These are phyloP conservation scores for Strigomonas culicis DNA, from an alignment of 208 protist species.

Conservation along the genomic window DNA sequence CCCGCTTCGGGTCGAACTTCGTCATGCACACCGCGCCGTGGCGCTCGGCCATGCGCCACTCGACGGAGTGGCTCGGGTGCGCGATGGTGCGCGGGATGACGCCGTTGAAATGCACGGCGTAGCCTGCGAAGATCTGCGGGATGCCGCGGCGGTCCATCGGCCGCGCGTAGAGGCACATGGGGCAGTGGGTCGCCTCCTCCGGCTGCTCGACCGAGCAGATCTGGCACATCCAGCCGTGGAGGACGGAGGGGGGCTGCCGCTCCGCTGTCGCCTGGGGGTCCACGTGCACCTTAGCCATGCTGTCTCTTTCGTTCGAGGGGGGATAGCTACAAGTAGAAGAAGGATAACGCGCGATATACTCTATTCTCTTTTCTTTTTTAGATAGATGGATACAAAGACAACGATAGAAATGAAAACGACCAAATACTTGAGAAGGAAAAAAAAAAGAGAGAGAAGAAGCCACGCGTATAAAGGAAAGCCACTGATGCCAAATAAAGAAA, in stretches of 20 bases:
- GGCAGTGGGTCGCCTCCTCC: constrained; percentile 50
- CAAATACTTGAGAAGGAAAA: background rate
- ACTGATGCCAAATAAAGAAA: constrained; percentile 12
- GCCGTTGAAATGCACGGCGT: constrained; percentile 87
- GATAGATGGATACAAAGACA: constrained; percentile 2
- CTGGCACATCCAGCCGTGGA: constrained; percentile 47
- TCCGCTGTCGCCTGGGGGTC: constrained; percentile 3
- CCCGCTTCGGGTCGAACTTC: constrained; percentile 46
- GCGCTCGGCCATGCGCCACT: constrained; percentile 90
- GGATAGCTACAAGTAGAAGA: background rate
- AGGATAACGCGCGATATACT: background rate
- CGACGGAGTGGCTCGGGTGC: constrained; percentile 83
- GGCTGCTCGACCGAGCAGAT: constrained; percentile 51
- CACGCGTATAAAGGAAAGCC: background rate
- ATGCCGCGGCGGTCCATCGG: constrained; percentile 67
- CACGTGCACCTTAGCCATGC: constrained; percentile 1
- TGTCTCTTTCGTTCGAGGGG: background rate
- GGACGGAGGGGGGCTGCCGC: background rate
- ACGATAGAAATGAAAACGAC: constrained; percentile 4
- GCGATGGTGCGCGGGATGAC: constrained; percentile 77
- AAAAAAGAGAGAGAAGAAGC: constrained; percentile 2
- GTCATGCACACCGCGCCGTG: constrained; percentile 72
- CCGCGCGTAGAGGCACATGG: constrained; percentile 57
- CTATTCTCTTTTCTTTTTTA: background rate
- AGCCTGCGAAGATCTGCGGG: constrained; percentile 84